Evolutionary conservation across 495 filamentous ascomycete species (phyloP), one percentile per base, ranked within the genome.

Genomic region (Penicillium egyptiacum): DNA sequence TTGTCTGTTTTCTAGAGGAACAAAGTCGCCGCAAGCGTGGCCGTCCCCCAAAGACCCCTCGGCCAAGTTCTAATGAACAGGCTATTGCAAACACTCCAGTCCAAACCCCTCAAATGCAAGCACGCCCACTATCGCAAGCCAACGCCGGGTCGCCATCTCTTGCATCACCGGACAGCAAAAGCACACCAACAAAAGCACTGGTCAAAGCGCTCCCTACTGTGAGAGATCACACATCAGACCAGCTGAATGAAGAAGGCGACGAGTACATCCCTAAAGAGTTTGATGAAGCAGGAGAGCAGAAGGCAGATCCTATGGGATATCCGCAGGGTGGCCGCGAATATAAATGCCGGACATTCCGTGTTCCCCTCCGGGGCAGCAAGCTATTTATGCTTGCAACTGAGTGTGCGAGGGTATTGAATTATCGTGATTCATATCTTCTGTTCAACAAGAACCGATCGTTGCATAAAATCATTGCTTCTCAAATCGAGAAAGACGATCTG

Each of bases 361-460:
- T 99, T 11, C 92, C 93, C 12, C 83, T 92, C 59, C 82, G 95
- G 52, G 90, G 89, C 3, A 86, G 90, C 46, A 99, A 99, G 73
- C 79, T 97, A 10, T 99, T 98, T 71, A 99, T 99, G 94, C 83
- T 98, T 41, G 94, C 94, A 43, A 99, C 94, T 35, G 94, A 99
- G 75, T 99, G 95, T 70, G 94, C 95, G 10, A 83, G 94, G 49
- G 93, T 97, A 6, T 78, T 99, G 25, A 90, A 90, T 25, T 99
- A 99, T 69, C 85, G 94, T 54, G 94, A 99, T 70, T 99, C 95
- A 16, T 99, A 99, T 71, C 75, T 99, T 45, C 78, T 99, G 14
- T 99, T 99, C 79, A 99, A 99, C 82, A 99, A 99, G 75, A 99
- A 99, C 65, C 79, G 92, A 56, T 98, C 95, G 2, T 80, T 99